Evolutionary conservation across 768 basidiomycete genomes (phyloP).

Genomic region (Ramaria rubella): DNA sequence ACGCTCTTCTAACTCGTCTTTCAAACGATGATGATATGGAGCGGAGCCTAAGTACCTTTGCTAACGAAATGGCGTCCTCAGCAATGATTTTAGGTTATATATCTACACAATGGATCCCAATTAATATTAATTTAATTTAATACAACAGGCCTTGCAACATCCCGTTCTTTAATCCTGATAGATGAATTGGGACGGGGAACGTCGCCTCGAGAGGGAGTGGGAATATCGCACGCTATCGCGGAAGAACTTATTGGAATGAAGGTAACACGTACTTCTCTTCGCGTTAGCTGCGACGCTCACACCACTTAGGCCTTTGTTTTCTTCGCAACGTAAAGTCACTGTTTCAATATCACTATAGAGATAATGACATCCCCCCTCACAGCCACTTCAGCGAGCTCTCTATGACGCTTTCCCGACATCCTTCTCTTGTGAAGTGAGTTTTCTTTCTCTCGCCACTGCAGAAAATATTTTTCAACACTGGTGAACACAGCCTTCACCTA

Average conservation of each 20-base stretch:
- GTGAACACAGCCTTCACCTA: constrained; percentile 67
- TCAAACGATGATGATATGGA: constrained; percentile 95
- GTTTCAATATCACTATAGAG: neutral
- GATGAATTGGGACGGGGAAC: constrained; percentile 96
- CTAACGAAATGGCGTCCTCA: constrained; percentile 86
- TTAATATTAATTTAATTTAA: constrained; percentile 2
- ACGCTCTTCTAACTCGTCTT: constrained; percentile 75
- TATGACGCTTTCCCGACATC: constrained; percentile 65
- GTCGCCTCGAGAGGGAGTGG: constrained; percentile 72
- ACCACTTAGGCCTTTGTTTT: constrained; percentile 67
- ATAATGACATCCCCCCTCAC: neutral
- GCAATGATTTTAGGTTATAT: constrained; percentile 78
- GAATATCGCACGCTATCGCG: constrained; percentile 78
- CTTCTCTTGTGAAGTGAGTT: constrained; percentile 73
- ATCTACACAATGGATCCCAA: neutral
- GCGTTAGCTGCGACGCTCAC: neutral
- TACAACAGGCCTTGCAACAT: constrained; percentile 56
- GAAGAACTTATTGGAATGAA: constrained; percentile 68
- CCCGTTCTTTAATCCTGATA: constrained; percentile 69
- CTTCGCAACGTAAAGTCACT: constrained; percentile 69
- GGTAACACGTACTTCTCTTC: constrained; percentile 31
- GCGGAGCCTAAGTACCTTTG: constrained; percentile 88
- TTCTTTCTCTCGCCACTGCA: neutral
- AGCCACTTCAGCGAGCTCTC: constrained; percentile 81
- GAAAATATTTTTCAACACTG: no score